phyloP scores from a whole-genome alignment of 805 yeast genomes.

The Kregervanrija pseudodelftensis region DNA sequence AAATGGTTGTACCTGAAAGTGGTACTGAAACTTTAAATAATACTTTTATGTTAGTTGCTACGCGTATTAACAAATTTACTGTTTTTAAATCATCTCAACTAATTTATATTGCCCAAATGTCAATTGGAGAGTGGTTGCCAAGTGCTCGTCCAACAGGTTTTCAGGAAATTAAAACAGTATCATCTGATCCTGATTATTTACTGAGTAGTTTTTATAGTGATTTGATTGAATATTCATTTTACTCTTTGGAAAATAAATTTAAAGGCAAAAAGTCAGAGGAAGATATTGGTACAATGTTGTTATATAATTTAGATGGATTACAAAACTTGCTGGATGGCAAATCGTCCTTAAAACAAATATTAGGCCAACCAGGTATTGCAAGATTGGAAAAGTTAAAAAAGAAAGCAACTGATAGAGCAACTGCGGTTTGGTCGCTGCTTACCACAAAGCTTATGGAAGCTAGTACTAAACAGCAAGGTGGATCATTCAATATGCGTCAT shows the following conservation, averaged over 20 bases:
- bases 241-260: constrained; percentile 56
- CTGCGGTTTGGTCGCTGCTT: constrained; percentile 72
- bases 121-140: constrained; percentile 71
- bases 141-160: constrained; percentile 59
- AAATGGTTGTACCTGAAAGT: constrained; percentile 53
- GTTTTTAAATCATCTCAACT: constrained; percentile 50
- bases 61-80: constrained; percentile 56
- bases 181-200: constrained; percentile 40
- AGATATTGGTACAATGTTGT: constrained; percentile 60
- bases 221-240: constrained; percentile 64
- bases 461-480: constrained; percentile 52
- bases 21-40: constrained; percentile 21
- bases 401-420: constrained; percentile 63
- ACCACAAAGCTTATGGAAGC: constrained; percentile 75
- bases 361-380: constrained; percentile 54
- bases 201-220: constrained; percentile 69
- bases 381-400: constrained; percentile 65
- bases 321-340: constrained; percentile 64
- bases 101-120: constrained; percentile 41
- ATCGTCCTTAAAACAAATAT: constrained; percentile 34
- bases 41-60: constrained; percentile 56
- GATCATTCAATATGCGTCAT: constrained; percentile 43
- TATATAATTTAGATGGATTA: constrained; percentile 65
- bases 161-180: constrained; percentile 43
- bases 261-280: constrained; percentile 36